phyloP scores from a whole-genome alignment of 2,329 filamentous ascomycete genomes.

The Rhexocercosporidium sp. region DNA sequence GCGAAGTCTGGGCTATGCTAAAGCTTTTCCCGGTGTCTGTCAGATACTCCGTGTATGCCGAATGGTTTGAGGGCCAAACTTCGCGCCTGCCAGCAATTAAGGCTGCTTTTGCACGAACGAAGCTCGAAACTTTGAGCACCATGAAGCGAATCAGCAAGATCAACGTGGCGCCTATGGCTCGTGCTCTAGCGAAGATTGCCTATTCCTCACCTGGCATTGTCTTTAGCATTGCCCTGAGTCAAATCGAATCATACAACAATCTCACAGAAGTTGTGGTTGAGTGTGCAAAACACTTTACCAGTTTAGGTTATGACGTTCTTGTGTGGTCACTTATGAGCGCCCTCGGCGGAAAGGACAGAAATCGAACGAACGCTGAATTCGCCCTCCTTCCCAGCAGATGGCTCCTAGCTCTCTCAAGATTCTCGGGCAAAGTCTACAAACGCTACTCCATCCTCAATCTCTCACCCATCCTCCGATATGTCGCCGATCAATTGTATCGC shows the following conservation, averaged over 20 bases:
- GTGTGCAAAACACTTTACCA: constrained; percentile 91
- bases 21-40: constrained; percentile 76
- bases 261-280: constrained; percentile 94
- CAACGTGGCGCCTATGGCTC: constrained; percentile 85
- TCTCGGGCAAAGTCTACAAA: constrained; percentile 88
- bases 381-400: constrained; percentile 83
- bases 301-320: constrained; percentile 89
- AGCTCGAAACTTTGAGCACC: constrained; percentile 79
- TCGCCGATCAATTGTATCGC: constrained; percentile 79
- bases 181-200: constrained; percentile 89
- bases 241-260: constrained; percentile 94
- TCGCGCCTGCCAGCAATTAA: constrained; percentile 80
- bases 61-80: constrained; percentile 85
- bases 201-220: constrained; percentile 90
- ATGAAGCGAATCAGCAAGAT: constrained; percentile 90
- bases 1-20: constrained; percentile 85
- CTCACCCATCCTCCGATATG: constrained; percentile 85
- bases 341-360: constrained; percentile 65
- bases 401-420: constrained; percentile 88
- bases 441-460: constrained; percentile 85
- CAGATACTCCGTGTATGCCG: constrained; percentile 88
- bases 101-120: constrained; percentile 76
- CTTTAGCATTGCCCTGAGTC: constrained; percentile 84
- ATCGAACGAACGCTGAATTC: constrained; percentile 65
- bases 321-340: constrained; percentile 90